phyloP scores from a whole-genome alignment of 768 basidiomycete genomes.

The Kwoniella botswanensis region DNA sequence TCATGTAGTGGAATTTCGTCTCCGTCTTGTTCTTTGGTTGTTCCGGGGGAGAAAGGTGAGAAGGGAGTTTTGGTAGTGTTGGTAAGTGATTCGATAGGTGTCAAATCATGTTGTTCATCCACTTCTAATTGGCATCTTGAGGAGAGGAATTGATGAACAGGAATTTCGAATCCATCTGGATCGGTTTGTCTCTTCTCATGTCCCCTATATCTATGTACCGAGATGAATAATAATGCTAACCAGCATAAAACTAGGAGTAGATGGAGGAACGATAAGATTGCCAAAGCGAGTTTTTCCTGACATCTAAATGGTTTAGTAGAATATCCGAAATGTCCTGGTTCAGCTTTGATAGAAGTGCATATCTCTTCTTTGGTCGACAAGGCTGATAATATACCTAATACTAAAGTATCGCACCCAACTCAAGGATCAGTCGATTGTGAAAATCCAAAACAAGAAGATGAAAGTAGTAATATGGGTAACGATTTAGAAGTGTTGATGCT shows the following conservation, averaged over 20 bases:
- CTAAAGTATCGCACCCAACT: neutral
- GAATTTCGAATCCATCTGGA: neutral
- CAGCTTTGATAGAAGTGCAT: neutral
- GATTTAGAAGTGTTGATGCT: no score
- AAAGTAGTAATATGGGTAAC: no score
- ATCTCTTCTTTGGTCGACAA: constrained; percentile 4
- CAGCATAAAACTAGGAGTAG: neutral
- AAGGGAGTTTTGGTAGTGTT: neutral
- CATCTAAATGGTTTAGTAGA: neutral
- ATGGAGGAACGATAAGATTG: neutral
- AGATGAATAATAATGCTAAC: neutral
- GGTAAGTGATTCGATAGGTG: neutral
- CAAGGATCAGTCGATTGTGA: neutral
- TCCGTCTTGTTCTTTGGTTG: neutral
- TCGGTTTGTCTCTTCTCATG: neutral
- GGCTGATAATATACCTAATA: neutral
- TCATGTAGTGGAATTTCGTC: neutral
- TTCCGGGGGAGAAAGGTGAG: neutral
- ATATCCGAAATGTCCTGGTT: neutral
- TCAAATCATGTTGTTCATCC: neutral
- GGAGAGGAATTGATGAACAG: neutral
- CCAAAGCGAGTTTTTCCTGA: neutral
- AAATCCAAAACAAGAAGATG: no score
- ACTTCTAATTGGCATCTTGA: neutral
- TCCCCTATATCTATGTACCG: neutral